Base-by-base conservation (phyloP, 257 asterid species). In the Verbascum thapsus region DNA sequence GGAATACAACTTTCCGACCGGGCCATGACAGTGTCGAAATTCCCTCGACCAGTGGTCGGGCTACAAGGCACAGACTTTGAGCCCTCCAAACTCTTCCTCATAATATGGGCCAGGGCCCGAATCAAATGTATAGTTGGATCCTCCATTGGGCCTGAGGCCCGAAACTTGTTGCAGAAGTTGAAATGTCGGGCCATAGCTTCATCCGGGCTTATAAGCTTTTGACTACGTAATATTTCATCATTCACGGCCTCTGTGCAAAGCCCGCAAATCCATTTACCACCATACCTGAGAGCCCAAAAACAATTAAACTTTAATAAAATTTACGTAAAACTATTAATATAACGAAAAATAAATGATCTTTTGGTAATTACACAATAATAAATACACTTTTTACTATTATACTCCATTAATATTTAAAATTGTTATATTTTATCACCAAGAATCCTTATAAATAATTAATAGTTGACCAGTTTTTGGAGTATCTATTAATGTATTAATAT, bases 131-230 rank as follows among this genome's bases (percentile, higher is more conserved):
- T 38, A 0, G 88, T 85, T 0, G 95, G 83, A 63, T 89, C 86
- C n/a, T 61, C 74, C 0, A 91, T 86, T 32, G 95, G 91, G 3
- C 77, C 74, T 8, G 86, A 72, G 10, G 87, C 83, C 72, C 86
- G 83, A 57, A 86, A 79, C 47, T 75, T 81, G 55, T 66, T 76
- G 81, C 95, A 84, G 72, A 89, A 86, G 73, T 68, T 81, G 10
- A 73, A 58, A 53, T 89, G 96, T 0, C 88, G 87, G 64, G 72
- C 83, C 76, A 89, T 58, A 12, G 97, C 97, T 49, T 89, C 94
- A 30, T 84, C 95, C 13, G 81, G 79, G 80, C 82, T 89, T 42
- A 89, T 86, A 55, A 70, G 72, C 70, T 81, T 74, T 67, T 74
- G 74, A 69, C 90, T 74, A 2, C 95, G 88, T 56, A 75, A 18